Base-by-base conservation (phyloP, 768 basidiomycete genomes). In the Naganishia antarctica region DNA sequence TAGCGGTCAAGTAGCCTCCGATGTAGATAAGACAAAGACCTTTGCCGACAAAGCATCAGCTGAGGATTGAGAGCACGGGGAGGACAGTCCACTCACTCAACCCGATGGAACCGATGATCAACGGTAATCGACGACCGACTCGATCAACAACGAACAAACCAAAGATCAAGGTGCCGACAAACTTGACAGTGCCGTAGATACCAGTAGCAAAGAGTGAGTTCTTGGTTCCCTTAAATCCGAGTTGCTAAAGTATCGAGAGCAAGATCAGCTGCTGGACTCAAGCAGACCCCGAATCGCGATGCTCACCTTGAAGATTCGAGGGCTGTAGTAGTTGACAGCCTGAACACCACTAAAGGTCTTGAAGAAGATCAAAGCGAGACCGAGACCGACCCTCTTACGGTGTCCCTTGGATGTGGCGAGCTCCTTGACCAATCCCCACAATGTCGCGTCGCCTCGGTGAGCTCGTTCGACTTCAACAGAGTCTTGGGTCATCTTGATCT, bases 121-220 rank as follows among this genome's bases (percentile, higher is more conserved):
- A 67, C 7, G 70, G 57, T n/a, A 61, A 66, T 29, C 73, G 62
- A 48, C 74, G 70, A 26, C 74, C 74, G 31, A 73, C 61, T 26
- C 68, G 48, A 31, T 75, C 74, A 46, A 71, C 70, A 43, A 70
- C 66, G 16, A 70, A 62, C 29, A 71, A 61, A 43, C 63, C 66
- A 40, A 66, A 69, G 50, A 67, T 67, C 31, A 59, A 60, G 51
- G 67, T 73, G 61, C 60, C 67, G 58, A 49, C 63, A 60, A 44
- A 71, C 69, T 43, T 71, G 67, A 63, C 68, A 23, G 64, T 65
- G 3, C 68, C 72, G 62, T 75, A 73, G 37, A 75, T 70, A 21
- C 67, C 71, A 34, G 67, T 73, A 57, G 71, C 69, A 43, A 72
- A 59, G 29, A 69, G 63, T 3, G 74, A 69, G 26, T 69, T 60